A percentile compares a stretch with the other conserved stretches of the same genome.
Evolutionary conservation across 2,329 filamentous ascomycete species (phyloP).

Genomic region (Aspergillus japonicus): DNA sequence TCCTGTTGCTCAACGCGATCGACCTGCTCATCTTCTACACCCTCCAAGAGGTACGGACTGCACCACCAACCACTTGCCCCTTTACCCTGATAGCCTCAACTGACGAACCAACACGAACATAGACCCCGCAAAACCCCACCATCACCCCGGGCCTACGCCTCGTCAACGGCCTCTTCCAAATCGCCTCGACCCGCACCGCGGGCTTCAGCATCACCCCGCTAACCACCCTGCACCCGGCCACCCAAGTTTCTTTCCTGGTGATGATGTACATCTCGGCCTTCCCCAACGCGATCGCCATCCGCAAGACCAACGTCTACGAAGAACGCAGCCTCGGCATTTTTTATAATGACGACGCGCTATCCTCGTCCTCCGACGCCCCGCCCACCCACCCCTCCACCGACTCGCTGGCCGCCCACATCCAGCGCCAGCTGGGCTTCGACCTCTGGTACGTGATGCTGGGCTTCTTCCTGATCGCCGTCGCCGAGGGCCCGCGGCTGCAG

Average conservation of each 20-base stretch:
- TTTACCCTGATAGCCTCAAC: background rate
- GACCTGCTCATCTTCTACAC: conserved; percentile 81
- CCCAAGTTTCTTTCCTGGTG: conserved; percentile 59
- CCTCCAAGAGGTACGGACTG: conserved; percentile 70
- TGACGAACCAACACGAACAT: background rate
- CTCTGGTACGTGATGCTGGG: conserved; percentile 94
- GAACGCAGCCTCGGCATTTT: conserved; percentile 56
- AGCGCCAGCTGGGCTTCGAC: conserved; percentile 89
- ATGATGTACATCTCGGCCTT: conserved; percentile 68
- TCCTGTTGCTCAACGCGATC: conserved; percentile 74
- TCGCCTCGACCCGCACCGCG: conserved; percentile 81
- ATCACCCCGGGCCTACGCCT: conserved; percentile 57
- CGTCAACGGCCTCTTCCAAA: conserved; percentile 62
- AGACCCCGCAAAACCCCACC: conserved; percentile 58
- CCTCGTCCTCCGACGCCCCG: conserved; percentile 26
- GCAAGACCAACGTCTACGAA: conserved; percentile 62
- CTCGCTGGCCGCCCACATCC: conserved; percentile 83
- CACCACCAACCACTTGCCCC: background rate
- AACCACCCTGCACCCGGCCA: conserved; percentile 74
- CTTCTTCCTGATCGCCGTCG: conserved; percentile 84
- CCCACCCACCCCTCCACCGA: conserved; percentile 51
- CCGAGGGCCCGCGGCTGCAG: conserved; percentile 70
- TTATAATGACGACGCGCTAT: conserved; percentile 46
- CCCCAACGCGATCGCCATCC: conserved; percentile 61
- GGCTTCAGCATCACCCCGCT: conserved; percentile 81